phyloP scores from a whole-genome alignment of 208 protist species.

The Wallacemonas sp. region DNA sequence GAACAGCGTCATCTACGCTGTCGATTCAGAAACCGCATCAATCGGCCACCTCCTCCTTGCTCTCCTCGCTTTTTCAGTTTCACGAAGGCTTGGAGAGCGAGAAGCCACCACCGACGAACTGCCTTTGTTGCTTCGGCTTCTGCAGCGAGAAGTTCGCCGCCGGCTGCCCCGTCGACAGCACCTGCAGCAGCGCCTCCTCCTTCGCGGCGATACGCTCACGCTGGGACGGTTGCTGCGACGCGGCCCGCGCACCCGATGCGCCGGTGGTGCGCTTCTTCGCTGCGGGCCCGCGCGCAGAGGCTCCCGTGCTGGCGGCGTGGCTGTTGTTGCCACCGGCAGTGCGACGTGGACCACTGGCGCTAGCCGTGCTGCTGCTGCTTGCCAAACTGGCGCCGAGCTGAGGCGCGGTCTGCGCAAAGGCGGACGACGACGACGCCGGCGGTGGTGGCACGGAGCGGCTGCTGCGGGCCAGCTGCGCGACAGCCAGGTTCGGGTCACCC shows the following conservation, averaged over 20 bases:
- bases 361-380: neutral
- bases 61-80: neutral
- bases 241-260: neutral
- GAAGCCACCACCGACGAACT: conserved; percentile 85
- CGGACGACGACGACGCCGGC: neutral
- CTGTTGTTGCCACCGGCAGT: neutral
- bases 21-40: neutral
- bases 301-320: neutral
- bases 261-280: neutral
- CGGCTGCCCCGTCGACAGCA: conserved; percentile 56
- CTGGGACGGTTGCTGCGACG: conserved; percentile 13
- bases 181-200: conserved; percentile 35
- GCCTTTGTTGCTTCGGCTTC: conserved; percentile 51
- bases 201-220: conserved; percentile 16
- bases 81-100: conserved; percentile 35
- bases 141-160: conserved; percentile 67
- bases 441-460: neutral
- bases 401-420: conserved; percentile 9
- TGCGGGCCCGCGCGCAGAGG: neutral
- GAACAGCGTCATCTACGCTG: neutral
- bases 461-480: conserved; percentile 13
- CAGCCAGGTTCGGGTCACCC: conserved; percentile 28
- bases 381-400: neutral
- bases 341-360: neutral
- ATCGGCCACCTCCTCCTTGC: neutral